A percentile compares a stretch with the other conserved stretches of the same genome.
Conservation (phyloP, 2,329 filamentous ascomycete genomes). For the Cordyceps cicadae region DNA sequence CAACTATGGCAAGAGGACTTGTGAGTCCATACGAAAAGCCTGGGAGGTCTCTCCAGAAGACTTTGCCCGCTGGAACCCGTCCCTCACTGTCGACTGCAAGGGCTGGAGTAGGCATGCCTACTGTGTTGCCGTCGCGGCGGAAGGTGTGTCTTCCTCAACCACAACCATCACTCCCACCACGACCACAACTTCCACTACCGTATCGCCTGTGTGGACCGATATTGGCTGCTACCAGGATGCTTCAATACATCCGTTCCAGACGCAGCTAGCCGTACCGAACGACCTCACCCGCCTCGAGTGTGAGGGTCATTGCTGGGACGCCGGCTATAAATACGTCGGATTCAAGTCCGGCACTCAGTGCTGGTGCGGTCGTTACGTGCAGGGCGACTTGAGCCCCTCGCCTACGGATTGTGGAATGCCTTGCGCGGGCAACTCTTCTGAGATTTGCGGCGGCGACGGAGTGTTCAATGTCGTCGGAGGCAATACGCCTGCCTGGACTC, state of each 20-base stretch:
- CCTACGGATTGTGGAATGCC: background rate
- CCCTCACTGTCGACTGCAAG: background rate
- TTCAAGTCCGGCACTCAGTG: conserved; percentile 5
- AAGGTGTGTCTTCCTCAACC: background rate
- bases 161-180: background rate
- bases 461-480: background rate
- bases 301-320: background rate
- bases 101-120: background rate
- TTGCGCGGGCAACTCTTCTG: conserved; percentile 3
- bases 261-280: background rate
- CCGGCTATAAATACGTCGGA: background rate
- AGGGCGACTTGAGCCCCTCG: background rate
- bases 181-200: background rate
- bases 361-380: background rate
- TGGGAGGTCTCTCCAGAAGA: background rate
- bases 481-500: background rate
- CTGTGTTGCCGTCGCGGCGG: background rate
- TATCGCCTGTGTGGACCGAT: background rate
- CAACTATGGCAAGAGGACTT: background rate
- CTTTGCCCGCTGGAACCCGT: background rate
- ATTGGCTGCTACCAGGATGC: background rate
- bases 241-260: background rate
- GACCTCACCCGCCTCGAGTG: background rate
- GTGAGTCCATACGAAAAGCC: background rate
- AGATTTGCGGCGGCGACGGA: background rate